Evolutionary conservation across 1,284 basidiomycete species (phyloP), one percentile per base, ranked within the genome.

Genomic region (Microbotryomycetes sp.): DNA sequence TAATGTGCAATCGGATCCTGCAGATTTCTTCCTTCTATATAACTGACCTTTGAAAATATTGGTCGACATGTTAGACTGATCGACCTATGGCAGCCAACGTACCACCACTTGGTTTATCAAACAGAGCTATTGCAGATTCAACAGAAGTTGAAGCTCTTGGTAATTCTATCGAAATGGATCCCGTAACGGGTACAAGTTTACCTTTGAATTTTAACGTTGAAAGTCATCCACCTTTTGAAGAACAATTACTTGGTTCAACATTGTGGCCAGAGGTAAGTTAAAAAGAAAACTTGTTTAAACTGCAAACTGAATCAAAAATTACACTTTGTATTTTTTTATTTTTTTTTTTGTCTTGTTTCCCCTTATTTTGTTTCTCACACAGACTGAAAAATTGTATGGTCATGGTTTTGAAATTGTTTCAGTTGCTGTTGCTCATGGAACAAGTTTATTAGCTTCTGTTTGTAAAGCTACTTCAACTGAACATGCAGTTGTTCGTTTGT

Each of bases 351-450:
- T 3, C 4, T 9, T 29, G 3, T 15, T 19, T 19, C n/a, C 19
- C 14, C 51, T 57, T 3, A 60, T 26, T n/a, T 4, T 5, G 4
- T 52, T 12, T 46, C 6, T 56, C 48, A 32, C 22, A 16, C 47
- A 64, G 66, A 71, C 86, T 1, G 94, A 98, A 73, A 99, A 98
- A 75, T 80, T 99, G 2, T 99, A 97, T 75, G 96, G 94, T 1
- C 96, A 98, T 76, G 92, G 92, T 32, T 97, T 97, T 74, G 96
- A 98, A 81, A 87, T 91, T 4, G 86, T 91, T 57, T 82, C 87
- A 0, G 77, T 94, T 3, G 84, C 85, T 0, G 81, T 85, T 0
- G 93, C 92, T 0, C 82, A 82, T 55, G 81, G 82, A 4, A 83
- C 82, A 26, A 78, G 80, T 49, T 77, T 90, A 42, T 80, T 97